These are phyloP conservation scores for Dothistroma septosporum DNA, from an alignment of 2,329 filamentous ascomycete species.

Conservation along the genomic window DNA sequence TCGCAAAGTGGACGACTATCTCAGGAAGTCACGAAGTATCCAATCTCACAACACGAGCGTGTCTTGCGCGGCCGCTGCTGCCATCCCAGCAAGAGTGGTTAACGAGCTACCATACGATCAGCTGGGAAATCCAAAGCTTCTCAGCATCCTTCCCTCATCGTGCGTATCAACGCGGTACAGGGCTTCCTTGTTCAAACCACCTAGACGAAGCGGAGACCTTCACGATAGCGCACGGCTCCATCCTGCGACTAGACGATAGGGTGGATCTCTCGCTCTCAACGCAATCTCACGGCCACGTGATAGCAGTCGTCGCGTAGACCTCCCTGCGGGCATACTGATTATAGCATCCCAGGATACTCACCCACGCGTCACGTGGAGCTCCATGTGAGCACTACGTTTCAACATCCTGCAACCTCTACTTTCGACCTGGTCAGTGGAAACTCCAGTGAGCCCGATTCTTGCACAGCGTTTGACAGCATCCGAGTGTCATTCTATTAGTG, in stretches of 20 bases:
- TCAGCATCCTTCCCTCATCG: background rate
- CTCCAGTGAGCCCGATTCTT: background rate
- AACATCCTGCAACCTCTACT: background rate
- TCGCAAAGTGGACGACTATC: background rate
- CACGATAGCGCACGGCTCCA: background rate
- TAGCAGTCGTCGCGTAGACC: too few species aligned
- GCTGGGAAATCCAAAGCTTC: background rate
- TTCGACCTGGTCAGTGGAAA: slow-evolving; percentile 4
- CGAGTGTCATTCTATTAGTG: too few species aligned
- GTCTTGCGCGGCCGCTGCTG: background rate
- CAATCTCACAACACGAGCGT: background rate
- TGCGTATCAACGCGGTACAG: background rate
- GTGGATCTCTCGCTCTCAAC: background rate
- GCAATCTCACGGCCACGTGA: background rate
- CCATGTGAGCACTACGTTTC: background rate
- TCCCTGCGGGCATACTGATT: background rate
- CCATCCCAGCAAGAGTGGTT: background rate
- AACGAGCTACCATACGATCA: background rate
- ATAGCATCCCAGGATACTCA: background rate
- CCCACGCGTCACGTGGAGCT: background rate
- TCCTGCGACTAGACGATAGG: background rate
- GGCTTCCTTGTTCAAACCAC: background rate
- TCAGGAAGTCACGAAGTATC: background rate
- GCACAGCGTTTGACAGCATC: background rate
- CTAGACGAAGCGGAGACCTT: background rate